Evolutionary conservation across 78 protist genomes (phyloP), one percentile per base, ranked within the genome.

Genomic region (Cavenderia fasciculata): DNA sequence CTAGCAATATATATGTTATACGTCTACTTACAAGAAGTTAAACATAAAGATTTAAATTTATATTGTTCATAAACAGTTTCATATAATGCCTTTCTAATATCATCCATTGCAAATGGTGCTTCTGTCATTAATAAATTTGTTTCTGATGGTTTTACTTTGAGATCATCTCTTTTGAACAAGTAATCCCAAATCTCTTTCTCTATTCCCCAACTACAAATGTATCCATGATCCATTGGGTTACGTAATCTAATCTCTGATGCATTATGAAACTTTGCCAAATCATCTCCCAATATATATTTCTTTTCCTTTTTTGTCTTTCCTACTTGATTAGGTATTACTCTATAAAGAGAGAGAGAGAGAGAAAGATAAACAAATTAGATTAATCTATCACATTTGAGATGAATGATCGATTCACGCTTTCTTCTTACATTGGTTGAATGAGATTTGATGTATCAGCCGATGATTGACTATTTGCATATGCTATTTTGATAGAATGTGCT

Each of bases 21-120:
- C 10, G 49, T 11, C 10, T 10, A 63, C 72, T 29, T 52, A 52
- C 62, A 56, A 63, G 73, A n/a, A 27, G n/a, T 38, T 14, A 69
- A 8, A 31, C 59, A 90, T 7, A 59, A 38, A 21, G 95, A 61
- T 56, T 62, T 51, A 44, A 94, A 94, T 41, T 74, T 91, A 52
- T 73, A 94, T 44, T 75, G 75, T 70, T 94, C 96, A 52, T 77
- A 94, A 10, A 94, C 96, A 12, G 85, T 78, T 38, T 93, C 87
- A 62, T 71, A 63, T 23, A 63, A 33, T 19, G 92, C 38, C n/a
- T 54, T 34, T 23, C 74, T 65, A 0, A 94, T 36, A 5, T 77
- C 59, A 21, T 86, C 61, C 18, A 93, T 56, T 40, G 72, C 52
- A 33, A 88, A 54, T 34, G 96, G 95, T 34, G 77, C 75, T 56